Percentiles rank a stretch among this genome's conserved stretches.
These are phyloP conservation scores for Berberis vulgaris DNA, from an alignment of 164 flowering plant genomes.

Conservation along the genomic window DNA sequence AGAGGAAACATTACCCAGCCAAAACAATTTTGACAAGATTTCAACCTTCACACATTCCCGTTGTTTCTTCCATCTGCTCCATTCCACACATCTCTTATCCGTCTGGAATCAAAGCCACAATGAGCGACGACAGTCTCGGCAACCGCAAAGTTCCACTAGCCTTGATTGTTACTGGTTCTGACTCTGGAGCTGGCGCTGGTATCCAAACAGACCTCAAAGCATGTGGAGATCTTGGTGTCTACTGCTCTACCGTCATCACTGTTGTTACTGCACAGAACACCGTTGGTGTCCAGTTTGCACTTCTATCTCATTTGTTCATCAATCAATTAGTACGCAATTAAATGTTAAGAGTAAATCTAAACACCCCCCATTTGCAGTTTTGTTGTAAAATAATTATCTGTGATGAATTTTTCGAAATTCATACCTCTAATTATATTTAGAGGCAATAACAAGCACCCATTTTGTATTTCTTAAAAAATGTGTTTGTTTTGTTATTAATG, in stretches of 20 bases:
- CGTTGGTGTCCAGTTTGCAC: conserved; percentile 74
- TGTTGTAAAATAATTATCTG: no score
- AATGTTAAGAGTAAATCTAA: no score
- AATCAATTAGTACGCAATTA: no score
- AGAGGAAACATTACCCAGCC: no score
- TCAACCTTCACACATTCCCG: background rate
- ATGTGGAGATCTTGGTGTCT: conserved; percentile 83
- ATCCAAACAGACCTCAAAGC: conserved; percentile 95
- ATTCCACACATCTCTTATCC: background rate
- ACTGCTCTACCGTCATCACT: conserved; percentile 89
- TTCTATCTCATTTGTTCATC: no score
- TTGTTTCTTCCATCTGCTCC: background rate
- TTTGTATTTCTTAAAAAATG: background rate
- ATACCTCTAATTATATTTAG: no score
- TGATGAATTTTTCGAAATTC: no score
- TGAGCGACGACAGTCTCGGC: background rate
- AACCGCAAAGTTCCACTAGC: conserved; percentile 51
- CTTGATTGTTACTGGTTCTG: conserved; percentile 88
- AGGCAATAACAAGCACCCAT: no score
- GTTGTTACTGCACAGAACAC: conserved; percentile 96
- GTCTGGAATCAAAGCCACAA: background rate
- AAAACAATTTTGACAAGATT: no score
- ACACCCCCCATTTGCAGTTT: background rate
- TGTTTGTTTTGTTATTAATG: conserved; percentile 25
- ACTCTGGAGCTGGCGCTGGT: conserved; percentile 97